Evolutionary conservation across 75 land plant species (phyloP).

Genomic region (Chamaecyparis obtusa): DNA sequence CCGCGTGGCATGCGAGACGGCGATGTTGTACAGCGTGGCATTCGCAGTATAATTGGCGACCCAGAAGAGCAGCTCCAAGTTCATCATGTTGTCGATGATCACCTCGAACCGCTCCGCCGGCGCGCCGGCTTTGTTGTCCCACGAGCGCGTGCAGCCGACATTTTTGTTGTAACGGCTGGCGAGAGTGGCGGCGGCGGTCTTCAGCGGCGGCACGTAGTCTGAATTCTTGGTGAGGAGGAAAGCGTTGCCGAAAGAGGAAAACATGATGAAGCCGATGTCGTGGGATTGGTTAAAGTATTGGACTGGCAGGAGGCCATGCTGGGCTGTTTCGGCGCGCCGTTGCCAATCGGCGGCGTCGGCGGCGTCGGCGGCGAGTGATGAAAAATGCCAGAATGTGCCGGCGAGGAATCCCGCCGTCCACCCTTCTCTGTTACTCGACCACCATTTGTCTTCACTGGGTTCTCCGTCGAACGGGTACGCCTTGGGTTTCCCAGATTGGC

Average conservation of each 20-base stretch:
- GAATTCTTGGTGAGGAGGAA: neutral
- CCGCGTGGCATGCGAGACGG: neutral
- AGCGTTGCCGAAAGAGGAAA: neutral
- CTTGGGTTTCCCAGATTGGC: neutral
- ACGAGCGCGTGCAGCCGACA: neutral
- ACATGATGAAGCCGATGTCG: neutral
- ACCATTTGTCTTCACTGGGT: neutral
- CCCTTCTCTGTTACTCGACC: neutral
- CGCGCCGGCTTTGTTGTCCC: neutral
- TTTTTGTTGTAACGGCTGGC: neutral
- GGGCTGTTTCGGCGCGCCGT: neutral
- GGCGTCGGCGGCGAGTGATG: slow-evolving; percentile 15
- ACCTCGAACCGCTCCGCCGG: neutral
- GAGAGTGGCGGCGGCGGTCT: neutral
- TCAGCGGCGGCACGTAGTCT: neutral
- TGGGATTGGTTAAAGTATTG: neutral
- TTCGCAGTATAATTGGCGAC: neutral
- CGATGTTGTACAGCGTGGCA: neutral
- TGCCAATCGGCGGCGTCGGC: neutral
- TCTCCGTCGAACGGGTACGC: neutral
- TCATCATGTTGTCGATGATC: slow-evolving; percentile 12
- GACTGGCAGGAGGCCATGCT: neutral
- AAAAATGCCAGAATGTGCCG: neutral
- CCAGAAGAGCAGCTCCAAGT: slow-evolving; percentile 7
- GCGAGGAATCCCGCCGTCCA: neutral